A percentile compares a stretch with the other conserved stretches of the same genome.
phyloP scores from a whole-genome alignment of 2,329 filamentous ascomycete genomes.

The Fonsecaea erecta region DNA sequence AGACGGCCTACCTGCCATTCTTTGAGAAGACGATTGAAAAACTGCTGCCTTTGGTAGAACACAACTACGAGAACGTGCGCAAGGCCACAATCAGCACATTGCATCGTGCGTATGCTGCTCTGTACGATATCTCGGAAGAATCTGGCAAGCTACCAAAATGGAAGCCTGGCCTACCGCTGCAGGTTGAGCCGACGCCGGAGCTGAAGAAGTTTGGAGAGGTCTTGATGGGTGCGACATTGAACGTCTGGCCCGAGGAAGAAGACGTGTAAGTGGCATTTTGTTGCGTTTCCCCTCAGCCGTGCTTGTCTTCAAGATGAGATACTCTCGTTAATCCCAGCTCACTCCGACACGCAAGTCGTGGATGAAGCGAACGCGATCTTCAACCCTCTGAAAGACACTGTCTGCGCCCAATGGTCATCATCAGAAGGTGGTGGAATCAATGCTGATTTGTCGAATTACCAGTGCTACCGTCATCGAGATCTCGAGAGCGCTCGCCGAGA shows the following conservation, averaged over 20 bases:
- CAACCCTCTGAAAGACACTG: conserved; percentile 48
- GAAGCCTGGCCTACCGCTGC: conserved; percentile 83
- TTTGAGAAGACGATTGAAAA: conserved; percentile 86
- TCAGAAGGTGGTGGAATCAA: conserved; percentile 31
- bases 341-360: conserved; percentile 89
- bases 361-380: conserved; percentile 86
- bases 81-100: conserved; percentile 90
- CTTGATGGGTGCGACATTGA: conserved; percentile 80
- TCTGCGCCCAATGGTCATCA: conserved; percentile 19
- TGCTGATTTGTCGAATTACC: conserved; percentile 50
- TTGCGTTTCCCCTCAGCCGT: conserved; percentile 24
- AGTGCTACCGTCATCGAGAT: conserved; percentile 91
- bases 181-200: conserved; percentile 76
- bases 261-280: conserved; percentile 75
- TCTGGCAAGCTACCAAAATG: conserved; percentile 78
- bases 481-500: conserved; percentile 89
- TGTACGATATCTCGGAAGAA: conserved; percentile 86
- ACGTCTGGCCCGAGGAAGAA: conserved; percentile 84
- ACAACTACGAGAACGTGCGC: conserved; percentile 89
- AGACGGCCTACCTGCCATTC: conserved; percentile 78
- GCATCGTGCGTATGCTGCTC: conserved; percentile 89
- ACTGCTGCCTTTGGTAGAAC: conserved; percentile 79
- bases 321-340: conserved; percentile 97
- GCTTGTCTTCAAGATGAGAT: conserved; percentile 73
- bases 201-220: conserved; percentile 84